Evolutionary conservation across 495 filamentous ascomycete genomes (phyloP).

Genomic region (Xylaria curta): DNA sequence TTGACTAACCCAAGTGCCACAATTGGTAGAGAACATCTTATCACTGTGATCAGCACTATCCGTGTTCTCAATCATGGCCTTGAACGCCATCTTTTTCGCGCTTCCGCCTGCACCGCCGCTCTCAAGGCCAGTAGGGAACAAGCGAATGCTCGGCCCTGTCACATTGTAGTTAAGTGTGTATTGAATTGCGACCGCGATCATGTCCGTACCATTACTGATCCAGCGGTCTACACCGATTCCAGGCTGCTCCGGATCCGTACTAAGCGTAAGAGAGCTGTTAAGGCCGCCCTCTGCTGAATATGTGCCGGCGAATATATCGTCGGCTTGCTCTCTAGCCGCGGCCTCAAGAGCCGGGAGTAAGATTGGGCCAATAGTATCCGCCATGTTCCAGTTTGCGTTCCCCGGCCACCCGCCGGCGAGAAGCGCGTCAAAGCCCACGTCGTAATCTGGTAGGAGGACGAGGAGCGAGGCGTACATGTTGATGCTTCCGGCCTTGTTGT

Average conservation of each 20-base stretch:
- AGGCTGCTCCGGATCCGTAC: conserved; percentile 45
- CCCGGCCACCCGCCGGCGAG: conserved; percentile 54
- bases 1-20: conserved; percentile 56
- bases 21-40: conserved; percentile 53
- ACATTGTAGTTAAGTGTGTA: conserved; percentile 42
- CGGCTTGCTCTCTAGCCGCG: conserved; percentile 52
- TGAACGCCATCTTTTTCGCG: conserved; percentile 49
- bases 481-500: conserved; percentile 61
- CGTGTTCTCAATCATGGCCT: conserved; percentile 50
- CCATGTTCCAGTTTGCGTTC: conserved; percentile 55
- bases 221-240: conserved; percentile 57
- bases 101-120: conserved; percentile 32
- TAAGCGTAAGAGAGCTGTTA: conserved; percentile 45
- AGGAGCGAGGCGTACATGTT: conserved; percentile 57
- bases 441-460: conserved; percentile 61
- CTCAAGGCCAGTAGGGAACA: conserved; percentile 58
- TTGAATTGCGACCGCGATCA: conserved; percentile 43
- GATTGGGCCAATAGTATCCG: conserved; percentile 50
- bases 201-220: conserved; percentile 58
- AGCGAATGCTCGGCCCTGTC: conserved; percentile 47
- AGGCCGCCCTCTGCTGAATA: conserved; percentile 36
- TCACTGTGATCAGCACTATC: conserved; percentile 35
- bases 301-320: conserved; percentile 47
- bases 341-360: conserved; percentile 53
- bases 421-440: conserved; percentile 49